Percentiles rank a stretch among this genome's conserved stretches.
phyloP scores from a whole-genome alignment of 2,329 filamentous ascomycete species.

The Ceratocystis ficicola region DNA sequence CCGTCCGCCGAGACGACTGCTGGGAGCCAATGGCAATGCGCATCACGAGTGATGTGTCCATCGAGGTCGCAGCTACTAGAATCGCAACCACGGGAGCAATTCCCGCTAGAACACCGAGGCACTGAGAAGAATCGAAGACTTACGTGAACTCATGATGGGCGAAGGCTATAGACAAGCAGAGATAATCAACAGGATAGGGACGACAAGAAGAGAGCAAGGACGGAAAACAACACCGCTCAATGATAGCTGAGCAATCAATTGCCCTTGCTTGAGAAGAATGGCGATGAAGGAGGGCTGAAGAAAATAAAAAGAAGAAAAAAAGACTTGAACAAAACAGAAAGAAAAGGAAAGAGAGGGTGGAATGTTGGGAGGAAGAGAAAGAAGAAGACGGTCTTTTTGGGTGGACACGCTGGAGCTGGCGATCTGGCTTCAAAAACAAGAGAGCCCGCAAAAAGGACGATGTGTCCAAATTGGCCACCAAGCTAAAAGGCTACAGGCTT shows the following conservation, averaged over 20 bases:
- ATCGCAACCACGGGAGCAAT: background rate
- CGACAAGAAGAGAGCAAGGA: slow-evolving; percentile 27
- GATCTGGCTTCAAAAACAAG: slow-evolving; percentile 35
- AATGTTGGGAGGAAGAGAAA: slow-evolving; percentile 18
- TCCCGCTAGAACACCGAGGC: background rate
- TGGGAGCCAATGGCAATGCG: background rate
- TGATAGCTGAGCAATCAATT: slow-evolving; percentile 21
- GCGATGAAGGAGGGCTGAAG: slow-evolving; percentile 19
- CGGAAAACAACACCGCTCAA: slow-evolving; percentile 25
- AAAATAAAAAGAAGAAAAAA: slow-evolving; percentile 14
- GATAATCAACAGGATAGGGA: slow-evolving; percentile 29
- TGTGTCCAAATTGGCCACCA: slow-evolving; percentile 31
- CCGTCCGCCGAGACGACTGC: background rate
- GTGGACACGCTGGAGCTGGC: slow-evolving; percentile 29
- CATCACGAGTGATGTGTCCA: background rate
- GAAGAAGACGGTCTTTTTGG: slow-evolving; percentile 30
- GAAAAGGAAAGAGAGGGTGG: slow-evolving; percentile 3
- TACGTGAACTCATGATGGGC: slow-evolving; percentile 45
- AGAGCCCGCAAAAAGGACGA: slow-evolving; percentile 31
- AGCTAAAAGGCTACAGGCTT: background rate
- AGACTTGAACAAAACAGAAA: slow-evolving; percentile 20
- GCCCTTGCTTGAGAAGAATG: slow-evolving; percentile 21
- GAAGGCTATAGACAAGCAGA: slow-evolving; percentile 25
- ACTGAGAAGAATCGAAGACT: slow-evolving; percentile 28
- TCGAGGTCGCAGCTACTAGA: background rate